These are phyloP conservation scores for Cladosporium cucumerinum DNA, from an alignment of 2,329 filamentous ascomycete species.

Conservation along the genomic window DNA sequence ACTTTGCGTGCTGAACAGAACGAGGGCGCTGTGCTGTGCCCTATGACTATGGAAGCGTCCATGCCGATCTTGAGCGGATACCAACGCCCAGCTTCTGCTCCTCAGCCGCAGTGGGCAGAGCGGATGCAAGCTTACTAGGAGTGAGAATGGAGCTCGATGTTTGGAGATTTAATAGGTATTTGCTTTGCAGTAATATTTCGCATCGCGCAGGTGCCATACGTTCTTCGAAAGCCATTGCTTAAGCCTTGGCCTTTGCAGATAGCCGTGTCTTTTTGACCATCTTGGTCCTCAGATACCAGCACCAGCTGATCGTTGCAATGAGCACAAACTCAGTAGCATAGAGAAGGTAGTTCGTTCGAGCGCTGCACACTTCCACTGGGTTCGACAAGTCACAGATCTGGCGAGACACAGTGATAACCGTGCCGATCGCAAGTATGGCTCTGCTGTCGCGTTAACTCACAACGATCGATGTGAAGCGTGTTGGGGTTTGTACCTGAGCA, in stretches of 20 bases:
- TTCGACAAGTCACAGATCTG: not conserved
- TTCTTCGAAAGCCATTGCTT: not conserved
- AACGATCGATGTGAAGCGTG: not conserved
- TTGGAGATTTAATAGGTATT: not conserved
- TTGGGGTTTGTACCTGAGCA: not conserved
- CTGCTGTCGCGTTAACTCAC: not conserved
- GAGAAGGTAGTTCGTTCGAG: not conserved
- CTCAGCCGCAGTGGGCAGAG: too few relatives aligned
- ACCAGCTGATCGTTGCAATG: not conserved
- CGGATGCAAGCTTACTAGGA: not conserved
- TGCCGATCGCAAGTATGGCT: not conserved
- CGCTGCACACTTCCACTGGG: not conserved
- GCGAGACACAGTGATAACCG: not conserved
- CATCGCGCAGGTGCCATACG: not conserved
- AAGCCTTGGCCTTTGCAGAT: not conserved
- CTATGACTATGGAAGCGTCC: too few relatives aligned
- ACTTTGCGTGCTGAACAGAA: too few relatives aligned
- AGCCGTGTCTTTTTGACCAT: not conserved
- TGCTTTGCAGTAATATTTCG: not conserved
- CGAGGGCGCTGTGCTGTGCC: too few relatives aligned
- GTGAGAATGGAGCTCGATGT: not conserved
- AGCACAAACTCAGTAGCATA: not conserved
- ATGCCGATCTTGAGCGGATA: too few relatives aligned
- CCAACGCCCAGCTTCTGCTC: too few relatives aligned
- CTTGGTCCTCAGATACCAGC: not conserved